These are phyloP conservation scores for Coniochaeta prunicola DNA, from an alignment of 2,329 filamentous ascomycete genomes.

Conservation along the genomic window DNA sequence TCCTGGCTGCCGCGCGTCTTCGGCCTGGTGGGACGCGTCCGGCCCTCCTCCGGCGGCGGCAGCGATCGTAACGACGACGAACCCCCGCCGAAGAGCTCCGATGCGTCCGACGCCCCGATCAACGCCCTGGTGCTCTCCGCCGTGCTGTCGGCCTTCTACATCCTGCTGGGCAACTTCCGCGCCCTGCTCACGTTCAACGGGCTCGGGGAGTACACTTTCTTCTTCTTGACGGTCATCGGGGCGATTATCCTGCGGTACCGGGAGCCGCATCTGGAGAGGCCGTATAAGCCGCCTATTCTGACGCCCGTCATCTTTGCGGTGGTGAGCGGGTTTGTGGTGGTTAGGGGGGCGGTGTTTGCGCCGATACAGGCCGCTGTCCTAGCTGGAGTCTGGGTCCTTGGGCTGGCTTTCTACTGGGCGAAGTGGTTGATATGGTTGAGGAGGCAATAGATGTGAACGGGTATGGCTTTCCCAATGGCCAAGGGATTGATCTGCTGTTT, in stretches of 20 bases:
- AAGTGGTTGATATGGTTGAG: constrained; percentile 1
- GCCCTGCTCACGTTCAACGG: constrained; percentile 54
- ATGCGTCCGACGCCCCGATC: constrained; percentile 44
- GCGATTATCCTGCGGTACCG: constrained; percentile 48
- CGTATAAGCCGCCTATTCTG: constrained; percentile 45
- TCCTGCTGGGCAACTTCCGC: constrained; percentile 53
- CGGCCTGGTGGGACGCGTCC: constrained; percentile 34
- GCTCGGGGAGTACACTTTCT: constrained; percentile 55
- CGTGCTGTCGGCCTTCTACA: constrained; percentile 46
- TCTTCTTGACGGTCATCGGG: constrained; percentile 55
- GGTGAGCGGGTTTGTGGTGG: constrained; percentile 53
- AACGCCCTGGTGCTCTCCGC: constrained; percentile 46
- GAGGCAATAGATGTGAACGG: background rate
- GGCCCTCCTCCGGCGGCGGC: constrained; percentile 13
- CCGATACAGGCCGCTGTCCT: constrained; percentile 45
- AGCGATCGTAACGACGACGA: background rate
- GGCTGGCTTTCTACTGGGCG: constrained; percentile 33
- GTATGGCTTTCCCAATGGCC: background rate
- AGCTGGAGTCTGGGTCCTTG: constrained; percentile 41
- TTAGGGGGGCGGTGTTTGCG: constrained; percentile 51
- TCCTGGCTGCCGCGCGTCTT: constrained; percentile 42
- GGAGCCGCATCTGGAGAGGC: constrained; percentile 45
- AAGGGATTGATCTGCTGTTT: background rate
- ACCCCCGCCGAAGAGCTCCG: constrained; percentile 5
- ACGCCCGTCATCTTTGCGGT: constrained; percentile 46